Percentiles rank a stretch among this genome's conserved stretches.
phyloP scores from a whole-genome alignment of 768 basidiomycete genomes.

The Clitopilus hobsonii region DNA sequence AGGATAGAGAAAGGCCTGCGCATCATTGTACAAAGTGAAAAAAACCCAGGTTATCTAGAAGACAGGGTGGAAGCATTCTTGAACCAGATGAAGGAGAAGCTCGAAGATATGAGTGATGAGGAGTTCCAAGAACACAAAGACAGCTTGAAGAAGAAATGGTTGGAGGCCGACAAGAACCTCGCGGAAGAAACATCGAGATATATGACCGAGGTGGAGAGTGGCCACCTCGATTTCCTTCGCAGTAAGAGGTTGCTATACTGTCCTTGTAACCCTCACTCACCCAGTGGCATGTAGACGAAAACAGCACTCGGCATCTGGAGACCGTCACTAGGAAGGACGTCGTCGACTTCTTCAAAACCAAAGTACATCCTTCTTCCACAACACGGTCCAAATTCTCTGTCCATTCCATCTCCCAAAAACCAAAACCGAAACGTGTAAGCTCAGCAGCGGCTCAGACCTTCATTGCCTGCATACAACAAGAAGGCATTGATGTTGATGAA shows the following conservation, averaged over 20 bases:
- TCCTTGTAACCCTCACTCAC: slow-evolving; percentile 5
- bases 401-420: slow-evolving; percentile 73
- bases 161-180: slow-evolving; percentile 86
- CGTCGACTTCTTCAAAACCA: slow-evolving; percentile 59
- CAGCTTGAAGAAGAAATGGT: slow-evolving; percentile 75
- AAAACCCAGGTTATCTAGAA: slow-evolving; percentile 75
- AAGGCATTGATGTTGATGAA: slow-evolving; percentile 45
- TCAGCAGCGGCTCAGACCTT: slow-evolving; percentile 60
- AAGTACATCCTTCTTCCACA: slow-evolving; percentile 64
- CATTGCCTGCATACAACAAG: slow-evolving; percentile 41
- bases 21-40: slow-evolving; percentile 87
- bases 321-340: slow-evolving; percentile 73
- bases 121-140: slow-evolving; percentile 78
- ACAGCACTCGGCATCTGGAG: slow-evolving; percentile 65
- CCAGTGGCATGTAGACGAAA: no score
- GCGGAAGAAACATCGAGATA: slow-evolving; percentile 71
- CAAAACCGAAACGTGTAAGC: slow-evolving; percentile 57
- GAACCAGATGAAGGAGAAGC: slow-evolving; percentile 57
- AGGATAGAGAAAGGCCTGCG: slow-evolving; percentile 71
- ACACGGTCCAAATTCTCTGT: slow-evolving; percentile 80
- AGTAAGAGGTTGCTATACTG: slow-evolving; percentile 41
- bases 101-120: slow-evolving; percentile 65
- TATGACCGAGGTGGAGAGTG: slow-evolving; percentile 66
- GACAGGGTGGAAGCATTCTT: slow-evolving; percentile 87
- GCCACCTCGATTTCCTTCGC: slow-evolving; percentile 83